These are phyloP conservation scores for Nannizziopsis arthrosporioides DNA, from an alignment of 2,329 filamentous ascomycete species.

Conservation along the genomic window DNA sequence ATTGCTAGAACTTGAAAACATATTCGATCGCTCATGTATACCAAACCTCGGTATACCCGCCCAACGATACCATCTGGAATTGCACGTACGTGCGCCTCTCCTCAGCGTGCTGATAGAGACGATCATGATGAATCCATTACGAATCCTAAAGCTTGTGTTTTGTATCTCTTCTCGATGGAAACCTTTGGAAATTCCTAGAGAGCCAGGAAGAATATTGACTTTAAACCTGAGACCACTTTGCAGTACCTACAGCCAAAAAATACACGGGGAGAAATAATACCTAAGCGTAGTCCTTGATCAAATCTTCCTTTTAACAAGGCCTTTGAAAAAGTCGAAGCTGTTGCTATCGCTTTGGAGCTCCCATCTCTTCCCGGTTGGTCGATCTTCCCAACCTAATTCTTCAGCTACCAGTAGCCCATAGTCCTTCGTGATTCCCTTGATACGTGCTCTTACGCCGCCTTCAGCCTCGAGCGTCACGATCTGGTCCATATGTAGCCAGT, in stretches of 20 bases:
- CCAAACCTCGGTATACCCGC: too few species aligned
- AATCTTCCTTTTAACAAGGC: slow-evolving; percentile 68
- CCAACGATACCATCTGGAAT: too few species aligned
- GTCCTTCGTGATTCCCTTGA: slow-evolving; percentile 81
- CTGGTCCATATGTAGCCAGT: slow-evolving; percentile 77
- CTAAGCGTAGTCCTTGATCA: slow-evolving; percentile 24
- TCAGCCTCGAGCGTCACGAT: slow-evolving; percentile 68
- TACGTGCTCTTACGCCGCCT: slow-evolving; percentile 59
- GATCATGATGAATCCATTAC: background rate
- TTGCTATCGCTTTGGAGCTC: slow-evolving; percentile 92
- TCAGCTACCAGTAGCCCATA: slow-evolving; percentile 80
- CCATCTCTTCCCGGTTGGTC: slow-evolving; percentile 64
- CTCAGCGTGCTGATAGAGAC: background rate
- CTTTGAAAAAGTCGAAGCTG: slow-evolving; percentile 95
- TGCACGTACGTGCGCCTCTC: too few species aligned
- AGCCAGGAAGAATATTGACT: background rate
- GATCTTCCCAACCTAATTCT: slow-evolving; percentile 63
- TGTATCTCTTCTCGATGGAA: background rate
- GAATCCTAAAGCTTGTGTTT: background rate
- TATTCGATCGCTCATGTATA: too few species aligned
- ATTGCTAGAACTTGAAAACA: too few species aligned
- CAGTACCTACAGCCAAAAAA: background rate
- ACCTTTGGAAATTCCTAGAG: background rate
- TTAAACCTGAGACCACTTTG: too few species aligned
- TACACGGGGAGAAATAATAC: background rate